Base-by-base conservation (phyloP, 441 rosid species). In the Erodium chrysanthum region DNA sequence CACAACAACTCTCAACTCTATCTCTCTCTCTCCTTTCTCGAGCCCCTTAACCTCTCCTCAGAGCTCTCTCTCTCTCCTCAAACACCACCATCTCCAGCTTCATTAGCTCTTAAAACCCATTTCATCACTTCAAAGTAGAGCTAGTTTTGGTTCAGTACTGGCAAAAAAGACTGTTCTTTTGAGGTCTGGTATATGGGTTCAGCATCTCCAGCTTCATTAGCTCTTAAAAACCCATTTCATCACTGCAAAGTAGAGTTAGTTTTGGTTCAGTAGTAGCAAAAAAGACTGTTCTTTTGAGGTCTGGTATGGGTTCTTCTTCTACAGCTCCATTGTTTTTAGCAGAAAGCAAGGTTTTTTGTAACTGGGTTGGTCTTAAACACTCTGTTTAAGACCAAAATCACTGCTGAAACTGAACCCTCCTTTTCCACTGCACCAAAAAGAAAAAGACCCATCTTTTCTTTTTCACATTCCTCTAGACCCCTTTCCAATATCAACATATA, bases 21-120 rank as follows among this genome's bases (percentile, higher is more conserved):
- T 21, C 14, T 72, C 83, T 79, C 83, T 80, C 74, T 40, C 48
- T 40, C 74, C 84, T 77, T 67, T 80, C 86, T 81, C 85, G 81
- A 78, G 83, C 83, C 89, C 85, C 82, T 58, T 15, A 75, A 83
- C 73, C 67, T 33, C 67, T 64, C 66, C 62, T 54, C 68, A 33
- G 62, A 50, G 42, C 71, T 69, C 35, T 67, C 61, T 65, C 65
- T 67, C 61, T 18, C 29, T 35, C 17, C 37, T 64, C 9, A 17
- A n/a, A 5, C 20, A n/a, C 58, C 20, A 50, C 17, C 20, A 50
- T 5, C 58, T 50, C 58, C 58, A 31, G 5, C 35, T 31, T 31
- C 35, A 31, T 31, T 31, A 31, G 35, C 35, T 31, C 35, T 31
- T 50, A 15, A 50, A 50, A 50, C 21, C 20, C 20, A 15, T 17